Evolutionary conservation across 2,329 filamentous ascomycete genomes (phyloP).

Genomic region (Apiospora malaysiana): DNA sequence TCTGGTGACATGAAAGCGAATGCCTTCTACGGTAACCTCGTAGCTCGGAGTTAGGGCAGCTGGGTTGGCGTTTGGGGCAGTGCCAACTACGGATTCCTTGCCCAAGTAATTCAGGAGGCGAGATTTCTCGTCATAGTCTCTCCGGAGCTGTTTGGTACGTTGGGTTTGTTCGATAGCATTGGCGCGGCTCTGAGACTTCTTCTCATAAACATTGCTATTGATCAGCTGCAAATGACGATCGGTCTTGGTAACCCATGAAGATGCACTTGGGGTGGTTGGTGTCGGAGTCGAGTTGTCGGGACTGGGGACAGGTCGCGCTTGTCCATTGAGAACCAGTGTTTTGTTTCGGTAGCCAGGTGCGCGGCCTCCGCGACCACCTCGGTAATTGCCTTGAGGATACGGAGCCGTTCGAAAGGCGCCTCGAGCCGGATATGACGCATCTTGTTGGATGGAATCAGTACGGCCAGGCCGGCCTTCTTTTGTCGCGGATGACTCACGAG

Average conservation of each 20-base stretch:
- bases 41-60: constrained; percentile 49
- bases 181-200: constrained; percentile 70
- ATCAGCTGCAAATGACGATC: constrained; percentile 84
- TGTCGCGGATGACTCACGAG: background rate
- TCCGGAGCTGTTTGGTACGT: constrained; percentile 59
- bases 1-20: constrained; percentile 74
- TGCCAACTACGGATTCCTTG: constrained; percentile 38
- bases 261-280: constrained; percentile 43
- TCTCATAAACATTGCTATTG: constrained; percentile 78
- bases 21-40: constrained; percentile 72
- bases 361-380: constrained; percentile 34
- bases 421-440: constrained; percentile 28
- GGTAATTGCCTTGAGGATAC: constrained; percentile 36
- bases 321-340: constrained; percentile 40
- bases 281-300: constrained; percentile 35
- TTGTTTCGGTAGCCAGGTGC: constrained; percentile 38
- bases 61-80: constrained; percentile 36
- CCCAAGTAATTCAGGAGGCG: constrained; percentile 58
- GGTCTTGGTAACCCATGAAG: constrained; percentile 72
- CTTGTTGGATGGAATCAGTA: constrained; percentile 24
- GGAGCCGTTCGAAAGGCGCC: constrained; percentile 36
- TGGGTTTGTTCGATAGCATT: constrained; percentile 76
- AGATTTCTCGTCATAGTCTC: constrained; percentile 61
- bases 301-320: constrained; percentile 28
- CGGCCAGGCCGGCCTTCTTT: background rate